These are phyloP conservation scores for Andrographis paniculata DNA, from an alignment of 305 asterid genomes.

Conservation along the genomic window DNA sequence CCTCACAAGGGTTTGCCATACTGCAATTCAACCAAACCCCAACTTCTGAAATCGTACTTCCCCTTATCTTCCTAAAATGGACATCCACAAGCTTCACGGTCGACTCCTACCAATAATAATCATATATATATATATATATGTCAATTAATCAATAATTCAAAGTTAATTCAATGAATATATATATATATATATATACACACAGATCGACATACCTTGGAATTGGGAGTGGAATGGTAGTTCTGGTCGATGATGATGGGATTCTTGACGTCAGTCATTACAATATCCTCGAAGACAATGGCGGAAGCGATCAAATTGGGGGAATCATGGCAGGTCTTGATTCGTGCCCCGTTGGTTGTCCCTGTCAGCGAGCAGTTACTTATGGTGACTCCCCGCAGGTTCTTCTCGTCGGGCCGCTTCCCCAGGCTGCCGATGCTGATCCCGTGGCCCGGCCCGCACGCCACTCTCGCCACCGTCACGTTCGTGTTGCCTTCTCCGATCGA, in stretches of 20 bases:
- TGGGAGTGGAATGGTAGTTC: slow-evolving; percentile 26
- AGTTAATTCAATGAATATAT: background rate
- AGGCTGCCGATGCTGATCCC: too few species aligned
- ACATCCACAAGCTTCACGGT: slow-evolving; percentile 35
- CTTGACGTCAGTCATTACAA: slow-evolving; percentile 32
- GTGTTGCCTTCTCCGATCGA: too few species aligned
- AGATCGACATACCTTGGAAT: slow-evolving; percentile 27
- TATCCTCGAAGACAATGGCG: slow-evolving; percentile 32
- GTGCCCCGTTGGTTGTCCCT: slow-evolving; percentile 42
- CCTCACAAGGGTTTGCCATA: slow-evolving; percentile 32
- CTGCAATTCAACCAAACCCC: slow-evolving; percentile 37
- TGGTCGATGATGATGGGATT: slow-evolving; percentile 50
- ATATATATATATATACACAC: too few species aligned
- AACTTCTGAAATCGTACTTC: slow-evolving; percentile 29
- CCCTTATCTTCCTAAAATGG: slow-evolving; percentile 34
- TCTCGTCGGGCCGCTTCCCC: too few species aligned
- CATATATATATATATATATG: background rate
- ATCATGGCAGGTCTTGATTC: slow-evolving; percentile 42
- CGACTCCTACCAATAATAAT: slow-evolving; percentile 30
- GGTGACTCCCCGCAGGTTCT: slow-evolving; percentile 37
- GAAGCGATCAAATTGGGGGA: slow-evolving; percentile 30
- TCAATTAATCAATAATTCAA: background rate
- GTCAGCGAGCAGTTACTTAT: slow-evolving; percentile 40
- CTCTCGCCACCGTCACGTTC: too few species aligned
- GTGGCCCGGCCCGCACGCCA: too few species aligned